These are phyloP conservation scores for Glycine latifolia DNA, from an alignment of 306 rosid species.

Conservation along the genomic window DNA sequence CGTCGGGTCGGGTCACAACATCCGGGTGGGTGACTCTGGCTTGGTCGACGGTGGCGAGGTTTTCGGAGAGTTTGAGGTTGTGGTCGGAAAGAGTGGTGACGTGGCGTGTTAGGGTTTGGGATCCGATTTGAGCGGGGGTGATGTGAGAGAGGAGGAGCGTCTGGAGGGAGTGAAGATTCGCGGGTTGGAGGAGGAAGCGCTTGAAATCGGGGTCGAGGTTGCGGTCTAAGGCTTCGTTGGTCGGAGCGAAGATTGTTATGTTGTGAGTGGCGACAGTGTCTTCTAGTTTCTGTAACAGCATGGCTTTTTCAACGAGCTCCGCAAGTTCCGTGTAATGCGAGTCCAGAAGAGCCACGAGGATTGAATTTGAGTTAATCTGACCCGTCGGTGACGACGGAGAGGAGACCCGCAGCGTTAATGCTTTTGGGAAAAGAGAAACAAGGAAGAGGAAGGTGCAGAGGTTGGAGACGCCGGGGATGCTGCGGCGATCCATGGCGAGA, in stretches of 20 bases:
- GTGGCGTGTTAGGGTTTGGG: slow-evolving; percentile 43
- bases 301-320: slow-evolving; percentile 74
- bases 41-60: slow-evolving; percentile 50
- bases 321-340: slow-evolving; percentile 84
- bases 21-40: slow-evolving; percentile 56
- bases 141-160: slow-evolving; percentile 60
- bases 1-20: slow-evolving; percentile 70
- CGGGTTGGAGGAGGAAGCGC: slow-evolving; percentile 73
- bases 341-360: slow-evolving; percentile 82
- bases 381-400: slow-evolving; percentile 29
- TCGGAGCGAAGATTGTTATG: slow-evolving; percentile 84
- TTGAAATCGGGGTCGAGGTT: slow-evolving; percentile 74
- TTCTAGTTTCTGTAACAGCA: slow-evolving; percentile 67
- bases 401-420: slow-evolving; percentile 35
- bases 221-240: slow-evolving; percentile 68
- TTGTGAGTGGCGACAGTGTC: slow-evolving; percentile 65
- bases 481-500: slow-evolving; percentile 60
- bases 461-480: slow-evolving; percentile 33
- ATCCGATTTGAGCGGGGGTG: slow-evolving; percentile 60
- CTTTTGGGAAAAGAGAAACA: background rate
- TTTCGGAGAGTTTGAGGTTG: slow-evolving; percentile 37
- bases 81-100: slow-evolving; percentile 58
- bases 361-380: slow-evolving; percentile 80
- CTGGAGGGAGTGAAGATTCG: slow-evolving; percentile 70
- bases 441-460: background rate